These are phyloP conservation scores for Paracoccidioides lutzii DNA, from an alignment of 2,329 filamentous ascomycete genomes.

Conservation along the genomic window DNA sequence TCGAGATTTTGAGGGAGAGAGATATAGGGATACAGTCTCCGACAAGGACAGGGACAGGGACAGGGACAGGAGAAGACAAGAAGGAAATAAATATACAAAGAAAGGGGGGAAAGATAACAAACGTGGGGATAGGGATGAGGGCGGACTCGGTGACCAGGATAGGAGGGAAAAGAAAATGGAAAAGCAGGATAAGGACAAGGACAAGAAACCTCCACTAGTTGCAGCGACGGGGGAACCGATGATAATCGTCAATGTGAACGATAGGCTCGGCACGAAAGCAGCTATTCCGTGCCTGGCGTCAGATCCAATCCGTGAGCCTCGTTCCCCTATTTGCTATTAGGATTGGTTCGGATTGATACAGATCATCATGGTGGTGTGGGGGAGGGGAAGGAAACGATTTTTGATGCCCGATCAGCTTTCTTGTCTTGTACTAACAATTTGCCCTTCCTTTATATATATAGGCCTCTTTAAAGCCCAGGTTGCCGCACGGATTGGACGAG, in stretches of 20 bases:
- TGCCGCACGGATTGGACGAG: conserved; percentile 73
- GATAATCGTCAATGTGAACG: conserved; percentile 90
- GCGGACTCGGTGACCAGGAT: conserved; percentile 15
- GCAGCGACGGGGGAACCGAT: conserved; percentile 54
- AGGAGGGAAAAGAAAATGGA: conserved; percentile 32
- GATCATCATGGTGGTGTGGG: not conserved
- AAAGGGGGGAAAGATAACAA: conserved; percentile 14
- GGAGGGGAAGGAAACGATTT: not conserved
- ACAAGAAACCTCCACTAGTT: conserved; percentile 21
- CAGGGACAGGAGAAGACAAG: conserved; percentile 13
- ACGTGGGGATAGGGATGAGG: conserved; percentile 15
- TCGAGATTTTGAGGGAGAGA: conserved; percentile 23
- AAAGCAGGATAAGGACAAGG: conserved; percentile 29
- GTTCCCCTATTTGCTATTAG: not conserved
- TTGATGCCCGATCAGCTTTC: not conserved
- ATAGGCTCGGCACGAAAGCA: conserved; percentile 90
- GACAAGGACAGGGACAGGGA: conserved; percentile 8
- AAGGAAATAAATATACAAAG: conserved; percentile 13
- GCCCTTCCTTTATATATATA: conserved; percentile 12
- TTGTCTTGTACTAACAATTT: conserved; percentile 5
- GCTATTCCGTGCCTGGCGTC: conserved; percentile 78
- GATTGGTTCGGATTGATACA: not conserved
- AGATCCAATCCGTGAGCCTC: conserved; percentile 54
- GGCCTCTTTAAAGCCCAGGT: conserved; percentile 83
- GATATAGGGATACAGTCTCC: conserved; percentile 14